Conservation (phyloP, 2,329 filamentous ascomycete genomes). For the Talaromyces sp. region DNA sequence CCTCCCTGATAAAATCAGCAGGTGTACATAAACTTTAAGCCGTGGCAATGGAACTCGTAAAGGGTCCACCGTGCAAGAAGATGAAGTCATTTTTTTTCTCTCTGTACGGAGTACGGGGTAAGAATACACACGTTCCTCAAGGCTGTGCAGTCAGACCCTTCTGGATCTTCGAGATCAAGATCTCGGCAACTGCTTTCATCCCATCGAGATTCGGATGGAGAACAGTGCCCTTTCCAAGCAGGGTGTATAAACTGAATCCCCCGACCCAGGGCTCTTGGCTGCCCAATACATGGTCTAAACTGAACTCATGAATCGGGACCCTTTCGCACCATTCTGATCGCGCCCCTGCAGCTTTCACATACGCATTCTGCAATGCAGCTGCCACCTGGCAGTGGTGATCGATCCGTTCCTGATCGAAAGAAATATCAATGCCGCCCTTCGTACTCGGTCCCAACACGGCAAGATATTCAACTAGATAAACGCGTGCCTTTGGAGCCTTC, state of each 20-base stretch:
- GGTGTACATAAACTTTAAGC: no score
- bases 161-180: conserved; percentile 2
- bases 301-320: conserved; percentile 18
- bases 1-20: no score
- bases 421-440: conserved; percentile 8
- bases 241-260: conserved; percentile 2
- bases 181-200: conserved; percentile 16
- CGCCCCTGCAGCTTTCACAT: conserved; percentile 2
- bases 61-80: no score
- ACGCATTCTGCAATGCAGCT: conserved; percentile 15
- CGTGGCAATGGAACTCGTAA: no score
- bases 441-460: conserved; percentile 17
- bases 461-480: conserved; percentile 20
- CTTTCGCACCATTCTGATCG: conserved; percentile 18
- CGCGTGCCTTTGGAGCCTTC: conserved; percentile 11
- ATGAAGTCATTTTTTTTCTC: no score
- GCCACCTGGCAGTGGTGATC: conserved; percentile 12
- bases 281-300: conserved; percentile 15
- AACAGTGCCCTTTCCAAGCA: not conserved
- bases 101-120: no score
- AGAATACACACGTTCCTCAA: not conserved
- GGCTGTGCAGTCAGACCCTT: not conserved
- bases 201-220: conserved; percentile 18
- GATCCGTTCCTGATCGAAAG: conserved; percentile 14
- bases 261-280: conserved; percentile 17